phyloP scores from a whole-genome alignment of 371 early-diverging fungal genomes.

The Lichtheimia ornata region DNA sequence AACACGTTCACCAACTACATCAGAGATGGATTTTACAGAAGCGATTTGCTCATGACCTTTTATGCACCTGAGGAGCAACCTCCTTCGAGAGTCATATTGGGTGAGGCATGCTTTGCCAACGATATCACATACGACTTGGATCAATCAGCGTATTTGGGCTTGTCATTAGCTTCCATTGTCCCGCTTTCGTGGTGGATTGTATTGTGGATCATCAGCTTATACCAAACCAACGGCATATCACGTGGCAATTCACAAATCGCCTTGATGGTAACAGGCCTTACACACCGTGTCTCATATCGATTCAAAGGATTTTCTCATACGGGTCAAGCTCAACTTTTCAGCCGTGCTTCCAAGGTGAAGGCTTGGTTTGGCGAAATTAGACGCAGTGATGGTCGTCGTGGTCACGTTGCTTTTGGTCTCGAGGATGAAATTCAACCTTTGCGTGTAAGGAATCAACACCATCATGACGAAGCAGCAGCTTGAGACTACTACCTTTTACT shows the following conservation, averaged over 20 bases:
- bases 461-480: too few species aligned
- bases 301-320: constrained; percentile 17
- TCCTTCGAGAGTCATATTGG: not conserved
- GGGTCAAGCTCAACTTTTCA: constrained; percentile 6
- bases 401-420: constrained; percentile 19
- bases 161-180: constrained; percentile 4
- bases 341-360: constrained; percentile 11
- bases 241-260: constrained; percentile 20
- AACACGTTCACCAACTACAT: constrained; percentile 5
- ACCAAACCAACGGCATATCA: constrained; percentile 14
- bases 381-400: not conserved
- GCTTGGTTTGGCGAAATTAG: constrained; percentile 15
- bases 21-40: not conserved
- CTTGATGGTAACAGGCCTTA: constrained; percentile 16
- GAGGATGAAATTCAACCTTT: constrained; percentile 15
- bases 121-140: not conserved
- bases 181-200: constrained; percentile 17
- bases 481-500: too few species aligned
- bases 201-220: constrained; percentile 15
- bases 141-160: not conserved
- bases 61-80: not conserved
- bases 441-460: not conserved
- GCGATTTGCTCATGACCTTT: not conserved
- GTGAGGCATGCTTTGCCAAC: not conserved
- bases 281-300: not conserved